A percentile compares a stretch with the other conserved stretches of the same genome.
Evolutionary conservation across 2,329 filamentous ascomycete species (phyloP).

Genomic region (Fusarium incarnatum): DNA sequence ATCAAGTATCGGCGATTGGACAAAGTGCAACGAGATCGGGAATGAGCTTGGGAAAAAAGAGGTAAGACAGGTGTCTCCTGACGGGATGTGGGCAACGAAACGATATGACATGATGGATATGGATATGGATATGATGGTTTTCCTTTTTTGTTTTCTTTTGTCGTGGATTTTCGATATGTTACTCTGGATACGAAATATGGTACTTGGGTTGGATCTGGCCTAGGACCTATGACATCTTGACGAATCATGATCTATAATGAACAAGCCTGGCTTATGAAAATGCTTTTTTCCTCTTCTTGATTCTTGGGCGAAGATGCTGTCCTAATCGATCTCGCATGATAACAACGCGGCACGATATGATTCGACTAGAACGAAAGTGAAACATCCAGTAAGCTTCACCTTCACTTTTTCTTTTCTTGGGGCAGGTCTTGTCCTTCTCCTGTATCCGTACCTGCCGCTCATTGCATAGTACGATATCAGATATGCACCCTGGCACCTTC

Average conservation of each 20-base stretch:
- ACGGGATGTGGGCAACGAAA: slow-evolving; percentile 8
- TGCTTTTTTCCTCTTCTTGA: neutral
- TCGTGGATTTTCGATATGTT: slow-evolving; percentile 13
- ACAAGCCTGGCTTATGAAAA: slow-evolving; percentile 9
- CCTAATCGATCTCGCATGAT: neutral
- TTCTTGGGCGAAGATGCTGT: neutral
- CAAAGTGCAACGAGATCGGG: slow-evolving; percentile 20
- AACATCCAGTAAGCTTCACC: neutral
- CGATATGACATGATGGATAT: slow-evolving; percentile 9
- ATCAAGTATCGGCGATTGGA: slow-evolving; percentile 39
- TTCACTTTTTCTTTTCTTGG: neutral
- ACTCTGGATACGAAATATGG: slow-evolving; percentile 14
- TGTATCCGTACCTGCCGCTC: slow-evolving; percentile 17
- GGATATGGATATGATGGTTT: slow-evolving; percentile 1
- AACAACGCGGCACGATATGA: neutral
- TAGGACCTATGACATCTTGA: slow-evolving; percentile 31
- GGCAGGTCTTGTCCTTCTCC: neutral
- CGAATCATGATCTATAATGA: slow-evolving; percentile 45
- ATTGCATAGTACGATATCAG: neutral
- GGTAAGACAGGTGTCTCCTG: slow-evolving; percentile 19
- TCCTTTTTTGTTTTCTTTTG: slow-evolving; percentile 1
- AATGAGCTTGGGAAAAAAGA: slow-evolving; percentile 13
- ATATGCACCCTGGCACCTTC: neutral
- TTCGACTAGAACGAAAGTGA: neutral
- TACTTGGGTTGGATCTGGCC: slow-evolving; percentile 18